A percentile compares a stretch with the other conserved stretches of the same genome.
Conservation (phyloP, 331 rosid genomes). For the Saraca asoca region DNA sequence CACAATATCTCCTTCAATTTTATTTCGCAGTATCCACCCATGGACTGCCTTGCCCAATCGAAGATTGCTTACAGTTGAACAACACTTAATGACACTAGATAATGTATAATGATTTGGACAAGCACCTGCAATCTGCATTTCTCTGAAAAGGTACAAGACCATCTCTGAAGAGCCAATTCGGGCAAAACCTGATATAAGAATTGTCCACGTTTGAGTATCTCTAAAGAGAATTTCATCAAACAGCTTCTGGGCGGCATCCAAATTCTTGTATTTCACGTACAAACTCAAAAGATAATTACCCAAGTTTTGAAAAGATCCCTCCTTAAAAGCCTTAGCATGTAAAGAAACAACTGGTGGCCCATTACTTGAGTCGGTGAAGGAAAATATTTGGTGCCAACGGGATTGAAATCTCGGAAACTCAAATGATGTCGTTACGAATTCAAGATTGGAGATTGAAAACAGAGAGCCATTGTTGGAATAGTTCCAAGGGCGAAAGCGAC, state of each 20-base stretch:
- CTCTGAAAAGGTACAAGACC: slow-evolving; percentile 60
- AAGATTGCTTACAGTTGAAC: slow-evolving; percentile 51
- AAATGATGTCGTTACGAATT: neutral
- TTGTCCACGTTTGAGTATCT: slow-evolving; percentile 70
- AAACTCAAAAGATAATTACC: slow-evolving; percentile 49
- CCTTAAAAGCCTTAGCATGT: slow-evolving; percentile 65
- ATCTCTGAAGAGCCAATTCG: slow-evolving; percentile 44
- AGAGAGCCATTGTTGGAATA: slow-evolving; percentile 23
- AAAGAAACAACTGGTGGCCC: slow-evolving; percentile 29
- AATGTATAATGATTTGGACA: slow-evolving; percentile 69
- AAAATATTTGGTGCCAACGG: slow-evolving; percentile 35
- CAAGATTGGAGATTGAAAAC: slow-evolving; percentile 10
- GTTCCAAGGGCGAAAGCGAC: slow-evolving; percentile 26
- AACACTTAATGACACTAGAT: slow-evolving; percentile 66
- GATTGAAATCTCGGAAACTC: slow-evolving; percentile 26
- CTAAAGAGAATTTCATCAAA: slow-evolving; percentile 67
- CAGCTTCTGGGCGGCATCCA: slow-evolving; percentile 56
- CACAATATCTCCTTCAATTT: slow-evolving; percentile 63
- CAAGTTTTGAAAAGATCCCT: slow-evolving; percentile 45
- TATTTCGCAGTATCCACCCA: slow-evolving; percentile 74
- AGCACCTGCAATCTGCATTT: slow-evolving; percentile 64
- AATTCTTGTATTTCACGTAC: slow-evolving; percentile 47
- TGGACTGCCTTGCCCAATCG: slow-evolving; percentile 64
- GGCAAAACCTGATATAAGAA: slow-evolving; percentile 74
- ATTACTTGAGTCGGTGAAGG: slow-evolving; percentile 26